Evolutionary conservation across 2,329 filamentous ascomycete genomes (phyloP).

Genomic region (Cladosporium colombiae): DNA sequence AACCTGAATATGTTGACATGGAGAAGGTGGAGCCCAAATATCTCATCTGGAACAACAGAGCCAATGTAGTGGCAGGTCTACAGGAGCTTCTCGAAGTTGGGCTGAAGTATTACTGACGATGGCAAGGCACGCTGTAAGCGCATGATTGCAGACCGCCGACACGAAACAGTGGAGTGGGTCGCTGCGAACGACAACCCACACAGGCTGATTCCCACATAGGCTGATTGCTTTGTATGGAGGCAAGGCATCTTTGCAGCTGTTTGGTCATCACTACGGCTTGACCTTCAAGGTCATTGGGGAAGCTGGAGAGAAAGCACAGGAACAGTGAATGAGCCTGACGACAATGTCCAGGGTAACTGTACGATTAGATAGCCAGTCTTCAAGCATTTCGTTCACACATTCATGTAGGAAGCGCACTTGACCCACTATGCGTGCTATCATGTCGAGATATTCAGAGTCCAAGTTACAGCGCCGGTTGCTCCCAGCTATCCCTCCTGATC

Average conservation of each 20-base stretch:
- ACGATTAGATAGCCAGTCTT: not conserved
- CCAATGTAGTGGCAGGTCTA: not conserved
- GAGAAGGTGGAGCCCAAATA: too few relatives aligned
- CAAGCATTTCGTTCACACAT: not conserved
- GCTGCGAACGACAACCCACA: too few relatives aligned
- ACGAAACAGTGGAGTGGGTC: too few relatives aligned
- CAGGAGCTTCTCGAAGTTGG: not conserved
- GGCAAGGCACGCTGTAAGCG: not conserved
- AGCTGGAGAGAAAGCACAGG: not conserved
- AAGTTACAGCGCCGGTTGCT: slow-evolving; percentile 54
- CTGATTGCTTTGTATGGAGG: too few relatives aligned
- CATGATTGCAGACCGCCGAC: not conserved
- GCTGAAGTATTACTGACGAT: not conserved
- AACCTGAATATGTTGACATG: too few relatives aligned
- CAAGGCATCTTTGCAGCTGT: too few relatives aligned
- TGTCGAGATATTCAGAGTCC: not conserved
- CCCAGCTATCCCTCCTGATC: slow-evolving; percentile 77
- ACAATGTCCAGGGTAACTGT: not conserved
- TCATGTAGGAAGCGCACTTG: not conserved
- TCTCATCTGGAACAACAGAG: too few relatives aligned
- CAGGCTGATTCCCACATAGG: too few relatives aligned
- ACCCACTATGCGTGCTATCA: not conserved
- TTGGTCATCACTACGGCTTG: too few relatives aligned
- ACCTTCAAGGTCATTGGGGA: not conserved
- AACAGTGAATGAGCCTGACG: not conserved